Evolutionary conservation across 2,329 filamentous ascomycete species (phyloP).

Genomic region (Phialocephala subalpina): DNA sequence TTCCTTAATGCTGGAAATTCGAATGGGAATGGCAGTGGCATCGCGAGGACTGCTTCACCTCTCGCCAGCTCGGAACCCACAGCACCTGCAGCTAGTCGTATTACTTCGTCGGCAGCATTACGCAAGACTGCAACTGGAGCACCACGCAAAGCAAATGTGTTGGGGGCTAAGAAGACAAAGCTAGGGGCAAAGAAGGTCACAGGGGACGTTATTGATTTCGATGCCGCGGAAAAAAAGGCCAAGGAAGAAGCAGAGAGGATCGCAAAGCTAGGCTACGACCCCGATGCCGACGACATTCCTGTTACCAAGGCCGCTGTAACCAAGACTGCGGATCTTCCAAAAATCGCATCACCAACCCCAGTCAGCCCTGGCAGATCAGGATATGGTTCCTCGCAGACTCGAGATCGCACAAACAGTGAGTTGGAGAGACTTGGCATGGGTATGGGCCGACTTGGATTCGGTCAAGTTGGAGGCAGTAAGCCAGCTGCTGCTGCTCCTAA

Average conservation of each 20-base stretch:
- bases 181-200: conserved; percentile 92
- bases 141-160: conserved; percentile 84
- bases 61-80: conserved; percentile 69
- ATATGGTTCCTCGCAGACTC: conserved; percentile 64
- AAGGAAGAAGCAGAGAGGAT: conserved; percentile 97
- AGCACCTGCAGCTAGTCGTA: conserved; percentile 67
- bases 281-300: conserved; percentile 75
- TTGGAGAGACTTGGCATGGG: conserved; percentile 85
- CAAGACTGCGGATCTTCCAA: conserved; percentile 57
- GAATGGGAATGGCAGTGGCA: conserved; percentile 74
- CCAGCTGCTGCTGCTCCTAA: conserved; percentile 52
- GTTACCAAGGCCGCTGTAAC: conserved; percentile 51
- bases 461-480: conserved; percentile 43
- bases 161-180: conserved; percentile 86
- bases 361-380: conserved; percentile 70
- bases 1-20: conserved; percentile 76
- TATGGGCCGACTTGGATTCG: conserved; percentile 44
- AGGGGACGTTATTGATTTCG: conserved; percentile 87
- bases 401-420: conserved; percentile 76
- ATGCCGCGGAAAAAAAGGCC: conserved; percentile 95
- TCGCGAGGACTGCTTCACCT: conserved; percentile 83
- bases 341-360: conserved; percentile 77
- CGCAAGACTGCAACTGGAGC: conserved; percentile 75
- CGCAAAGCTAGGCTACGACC: conserved; percentile 94
- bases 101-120: conserved; percentile 81